Base-by-base conservation (phyloP, 2,329 filamentous ascomycete genomes). In the Pseudopithomyces maydicus region DNA sequence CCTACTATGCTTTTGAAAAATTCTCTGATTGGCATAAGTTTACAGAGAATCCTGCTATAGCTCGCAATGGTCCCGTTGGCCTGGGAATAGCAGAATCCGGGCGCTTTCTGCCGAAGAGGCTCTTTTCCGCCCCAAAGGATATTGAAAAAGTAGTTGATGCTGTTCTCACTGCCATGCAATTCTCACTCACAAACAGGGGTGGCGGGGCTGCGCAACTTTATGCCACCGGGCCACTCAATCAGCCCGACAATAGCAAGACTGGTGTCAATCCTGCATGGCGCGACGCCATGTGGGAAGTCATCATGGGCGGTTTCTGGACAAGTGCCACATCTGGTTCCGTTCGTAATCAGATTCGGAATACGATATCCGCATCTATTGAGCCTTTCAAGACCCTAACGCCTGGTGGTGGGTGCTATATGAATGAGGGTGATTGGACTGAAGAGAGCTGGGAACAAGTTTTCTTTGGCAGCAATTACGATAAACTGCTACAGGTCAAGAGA, bases 361-460 rank as follows among this genome's bases (percentile, higher is more conserved):
- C 70, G 3, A 68, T 72, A 35, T 69, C 67, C 1, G 63, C 65
- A 4, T 66, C 70, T 0, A 66, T 76, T 2, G 64, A 70, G 38
- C 68, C 69, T 8, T 63, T 74, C 54, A 75, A 76, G 48, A 62
- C 65, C 15, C 47, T 76, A 26, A 75, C 71, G 12, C 70, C 73
- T 0, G 68, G 65, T 10, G 72, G 73, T n/a, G 73, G 73, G 3
- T 75, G 70, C 42, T 75, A 75, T 54, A 62, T 71, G 56, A 75
- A 74, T 29, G 72, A 75, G 53, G 73, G 70, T 3, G 71, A 75
- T 56, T 74, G 70, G 69, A 68, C 60, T 12, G 71, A 75, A 54
- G 65, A 70, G 54, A 69, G 72, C 15, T 75, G 70, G 70, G 61
- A 72, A 51, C 62, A 73, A 45, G 68, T 70, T 7, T 74, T 75